Percentiles rank a stretch among this genome's conserved stretches.
phyloP scores from a whole-genome alignment of 306 rosid species.

The Begonia masoniana region DNA sequence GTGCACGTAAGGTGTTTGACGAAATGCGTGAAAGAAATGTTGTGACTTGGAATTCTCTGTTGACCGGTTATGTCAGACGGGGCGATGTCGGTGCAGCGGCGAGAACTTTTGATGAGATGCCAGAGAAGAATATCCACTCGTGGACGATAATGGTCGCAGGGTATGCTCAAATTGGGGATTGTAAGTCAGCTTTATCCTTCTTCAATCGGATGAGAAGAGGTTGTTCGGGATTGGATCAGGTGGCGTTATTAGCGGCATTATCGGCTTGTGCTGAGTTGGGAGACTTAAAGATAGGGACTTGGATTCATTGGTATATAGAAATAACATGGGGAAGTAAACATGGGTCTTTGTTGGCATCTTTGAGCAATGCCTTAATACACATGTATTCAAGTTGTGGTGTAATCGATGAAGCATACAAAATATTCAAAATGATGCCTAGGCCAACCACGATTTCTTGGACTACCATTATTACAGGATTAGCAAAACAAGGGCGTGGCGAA shows the following conservation, averaged over 20 bases:
- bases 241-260: conserved; percentile 43
- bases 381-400: conserved; percentile 69
- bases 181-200: conserved; percentile 35
- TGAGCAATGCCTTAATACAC: conserved; percentile 68
- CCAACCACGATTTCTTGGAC: conserved; percentile 64
- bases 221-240: conserved; percentile 45
- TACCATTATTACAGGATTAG: conserved; percentile 54
- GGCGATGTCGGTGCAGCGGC: conserved; percentile 31
- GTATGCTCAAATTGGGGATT: conserved; percentile 37
- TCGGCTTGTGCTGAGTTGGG: conserved; percentile 65
- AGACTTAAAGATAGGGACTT: conserved; percentile 47
- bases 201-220: conserved; percentile 58
- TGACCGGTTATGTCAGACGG: conserved; percentile 35
- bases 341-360: conserved; percentile 23
- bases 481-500: conserved; percentile 54
- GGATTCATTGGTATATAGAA: conserved; percentile 45
- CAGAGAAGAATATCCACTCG: conserved; percentile 41
- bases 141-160: conserved; percentile 64
- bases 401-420: conserved; percentile 33
- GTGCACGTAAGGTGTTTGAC: conserved; percentile 48
- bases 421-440: conserved; percentile 38
- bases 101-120: conserved; percentile 40
- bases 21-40: conserved; percentile 40
- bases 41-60: conserved; percentile 59
- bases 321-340: conserved; percentile 17